Conservation (phyloP, 2,329 filamentous ascomycete genomes). For the Clarireedia homoeocarpa region DNA sequence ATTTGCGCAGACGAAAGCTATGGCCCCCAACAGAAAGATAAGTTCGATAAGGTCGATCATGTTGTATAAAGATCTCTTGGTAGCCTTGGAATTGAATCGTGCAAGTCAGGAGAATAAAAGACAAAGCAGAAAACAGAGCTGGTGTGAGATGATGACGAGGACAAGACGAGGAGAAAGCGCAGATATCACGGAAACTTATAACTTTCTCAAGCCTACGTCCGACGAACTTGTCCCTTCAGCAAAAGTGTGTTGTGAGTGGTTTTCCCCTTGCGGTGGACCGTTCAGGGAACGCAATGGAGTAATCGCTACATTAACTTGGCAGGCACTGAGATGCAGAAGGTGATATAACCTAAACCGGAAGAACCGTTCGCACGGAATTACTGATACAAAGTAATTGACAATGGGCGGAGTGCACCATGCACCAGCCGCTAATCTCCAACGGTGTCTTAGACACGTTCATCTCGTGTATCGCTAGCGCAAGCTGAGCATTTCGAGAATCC, state of each 20-base stretch:
- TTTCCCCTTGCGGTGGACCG: too few species aligned
- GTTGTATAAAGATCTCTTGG: not conserved
- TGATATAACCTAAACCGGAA: not conserved
- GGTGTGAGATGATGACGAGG: not conserved
- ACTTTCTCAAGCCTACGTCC: not conserved
- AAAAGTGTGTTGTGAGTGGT: too few species aligned
- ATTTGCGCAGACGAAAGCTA: not conserved
- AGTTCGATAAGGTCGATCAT: constrained; percentile 1
- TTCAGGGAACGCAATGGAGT: too few species aligned
- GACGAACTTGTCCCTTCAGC: too few species aligned
- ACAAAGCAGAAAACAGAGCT: not conserved
- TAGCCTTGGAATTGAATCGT: not conserved
- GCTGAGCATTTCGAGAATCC: not conserved
- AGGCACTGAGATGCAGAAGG: not conserved
- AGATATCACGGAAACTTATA: not conserved
- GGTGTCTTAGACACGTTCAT: not conserved
- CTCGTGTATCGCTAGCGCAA: not conserved
- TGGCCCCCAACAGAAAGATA: not conserved
- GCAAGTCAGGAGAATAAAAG: not conserved
- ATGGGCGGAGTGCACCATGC: not conserved
- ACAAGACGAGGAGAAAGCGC: not conserved
- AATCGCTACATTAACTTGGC: not conserved
- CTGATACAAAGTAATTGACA: not conserved
- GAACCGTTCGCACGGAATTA: not conserved
- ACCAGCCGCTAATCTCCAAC: not conserved